Conservation (phyloP, 352 stramenopile genomes). For the Globisporangium nagaii region DNA sequence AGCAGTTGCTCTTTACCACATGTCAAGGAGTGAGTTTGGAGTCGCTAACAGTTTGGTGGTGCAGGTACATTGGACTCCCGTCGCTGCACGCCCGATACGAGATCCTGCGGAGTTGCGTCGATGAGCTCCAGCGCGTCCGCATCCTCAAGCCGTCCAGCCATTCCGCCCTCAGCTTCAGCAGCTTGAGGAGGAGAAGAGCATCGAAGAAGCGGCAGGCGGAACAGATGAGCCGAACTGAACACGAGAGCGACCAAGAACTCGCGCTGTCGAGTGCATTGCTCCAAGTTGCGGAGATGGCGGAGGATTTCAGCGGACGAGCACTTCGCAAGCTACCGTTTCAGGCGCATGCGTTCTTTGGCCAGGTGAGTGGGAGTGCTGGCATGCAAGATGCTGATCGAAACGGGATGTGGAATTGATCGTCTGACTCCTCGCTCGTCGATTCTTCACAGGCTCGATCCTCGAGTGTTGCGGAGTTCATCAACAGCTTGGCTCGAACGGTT, state of each 20-base stretch:
- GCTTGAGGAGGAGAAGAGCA: constrained; percentile 15
- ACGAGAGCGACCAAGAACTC: constrained; percentile 9
- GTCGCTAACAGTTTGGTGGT: background rate
- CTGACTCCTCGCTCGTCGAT: background rate
- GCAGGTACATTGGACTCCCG: constrained; percentile 62
- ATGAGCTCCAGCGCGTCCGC: constrained; percentile 72
- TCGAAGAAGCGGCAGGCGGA: constrained; percentile 38
- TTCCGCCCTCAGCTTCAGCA: constrained; percentile 20
- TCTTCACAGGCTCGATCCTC: background rate
- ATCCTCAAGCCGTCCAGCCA: constrained; percentile 33
- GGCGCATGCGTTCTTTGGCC: constrained; percentile 62
- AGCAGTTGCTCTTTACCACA: constrained; percentile 6
- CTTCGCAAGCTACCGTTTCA: constrained; percentile 86
- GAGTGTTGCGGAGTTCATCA: background rate
- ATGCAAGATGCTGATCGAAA: no score
- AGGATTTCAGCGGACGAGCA: constrained; percentile 69
- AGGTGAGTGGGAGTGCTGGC: no score
- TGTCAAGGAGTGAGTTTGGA: background rate
- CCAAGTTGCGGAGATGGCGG: constrained; percentile 32
- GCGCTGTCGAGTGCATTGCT: constrained; percentile 29
- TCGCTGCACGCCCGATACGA: constrained; percentile 62
- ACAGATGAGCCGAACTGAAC: constrained; percentile 22
- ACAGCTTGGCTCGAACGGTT: background rate
- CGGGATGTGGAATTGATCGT: background rate
- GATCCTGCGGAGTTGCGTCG: constrained; percentile 79